These are phyloP conservation scores for Alopecurus myosuroides DNA, from an alignment of 176 grass and related monocot genomes.

Conservation along the genomic window DNA sequence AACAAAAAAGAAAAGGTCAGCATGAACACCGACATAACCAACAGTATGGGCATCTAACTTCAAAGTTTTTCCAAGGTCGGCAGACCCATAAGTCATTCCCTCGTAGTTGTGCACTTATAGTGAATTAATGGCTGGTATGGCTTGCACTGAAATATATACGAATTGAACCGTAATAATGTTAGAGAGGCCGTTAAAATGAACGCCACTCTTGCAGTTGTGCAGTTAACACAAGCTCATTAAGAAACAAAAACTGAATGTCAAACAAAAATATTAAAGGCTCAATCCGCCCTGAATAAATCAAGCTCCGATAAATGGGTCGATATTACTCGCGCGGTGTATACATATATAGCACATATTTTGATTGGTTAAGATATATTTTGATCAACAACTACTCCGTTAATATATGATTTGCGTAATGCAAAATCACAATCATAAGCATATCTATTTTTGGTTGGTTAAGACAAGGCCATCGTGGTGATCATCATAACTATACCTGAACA, in stretches of 20 bases:
- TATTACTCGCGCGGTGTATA: neutral
- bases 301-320: neutral
- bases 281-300: neutral
- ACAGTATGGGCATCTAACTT: neutral
- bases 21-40: neutral
- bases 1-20: neutral
- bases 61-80: slow-evolving; percentile 7
- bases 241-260: too few species aligned
- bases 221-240: neutral
- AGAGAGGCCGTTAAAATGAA: neutral
- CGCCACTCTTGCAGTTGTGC: neutral
- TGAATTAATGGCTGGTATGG: neutral
- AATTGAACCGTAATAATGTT: neutral
- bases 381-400: neutral
- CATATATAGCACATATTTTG: neutral
- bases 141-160: slow-evolving; percentile 19
- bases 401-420: neutral
- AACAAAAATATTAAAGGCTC: neutral
- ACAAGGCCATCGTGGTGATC: too few species aligned
- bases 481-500: too few species aligned
- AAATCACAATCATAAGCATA: neutral
- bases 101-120: neutral
- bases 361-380: neutral
- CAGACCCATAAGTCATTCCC: neutral
- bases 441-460: neutral